Evolutionary conservation across 176 grass and related monocot species (phyloP), one percentile per base, ranked within the genome.

Genomic region (Oryza rufipogon): DNA sequence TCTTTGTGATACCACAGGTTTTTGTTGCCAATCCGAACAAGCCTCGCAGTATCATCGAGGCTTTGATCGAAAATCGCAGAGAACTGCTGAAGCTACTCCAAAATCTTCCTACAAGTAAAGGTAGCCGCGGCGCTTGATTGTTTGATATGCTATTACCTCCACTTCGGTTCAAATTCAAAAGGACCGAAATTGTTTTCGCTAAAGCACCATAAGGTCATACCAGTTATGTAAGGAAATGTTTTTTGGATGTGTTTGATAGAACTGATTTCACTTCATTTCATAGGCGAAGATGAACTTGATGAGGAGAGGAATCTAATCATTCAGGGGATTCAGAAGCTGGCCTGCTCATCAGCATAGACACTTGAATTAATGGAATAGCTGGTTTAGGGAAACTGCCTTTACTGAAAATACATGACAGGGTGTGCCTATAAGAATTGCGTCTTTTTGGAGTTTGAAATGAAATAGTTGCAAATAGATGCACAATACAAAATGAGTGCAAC

Each of bases 21-120:
- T 94, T 94, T 87, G 92, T 91, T 75, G 92, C 89, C 74, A 94
- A 94, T 90, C 89, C 92, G 76, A 91, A 94, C 80, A 94, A 94
- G 65, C 84, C 89, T 56, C 81, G 73, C 51, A 45, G 86, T 63
- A 82, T 94, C 71, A 87, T 90, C 66, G 78, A 85, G 14, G 81
- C 85, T 74, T 80, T 94, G 69, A 33, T 87, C 52, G 84, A 83
- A 6, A 91, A 92, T 78, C 87, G 83, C 36, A 88, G 78, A 76
- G 92, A 91, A 67, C 71, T 94, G 77, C 82, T 94, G 80, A 90
- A 87, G 69, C 72, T 87, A 79, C 86, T 94, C 54, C 85, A 89
- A 44, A 86, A 87, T 80, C 89, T 94, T 74, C 89, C 87, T 75
- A 84, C 80, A 73, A 88, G 81, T 84, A 91, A 87, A 94, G 85